Base-by-base conservation (phyloP, 2,329 filamentous ascomycete species). In the Apiospora arundinis region DNA sequence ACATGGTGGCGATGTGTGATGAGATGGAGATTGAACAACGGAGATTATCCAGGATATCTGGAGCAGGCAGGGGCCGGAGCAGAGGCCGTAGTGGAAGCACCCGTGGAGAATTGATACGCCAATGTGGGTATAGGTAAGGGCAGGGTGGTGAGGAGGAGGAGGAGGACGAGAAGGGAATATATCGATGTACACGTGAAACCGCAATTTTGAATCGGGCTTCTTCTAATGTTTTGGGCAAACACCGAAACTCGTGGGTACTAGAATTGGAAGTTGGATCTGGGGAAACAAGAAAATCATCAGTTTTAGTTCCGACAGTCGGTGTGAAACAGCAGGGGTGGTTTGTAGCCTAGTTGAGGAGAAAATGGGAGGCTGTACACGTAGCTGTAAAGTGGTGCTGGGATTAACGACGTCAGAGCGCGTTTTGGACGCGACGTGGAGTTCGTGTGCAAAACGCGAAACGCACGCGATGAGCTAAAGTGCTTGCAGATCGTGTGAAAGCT, bases 1-100 rank as follows among this genome's bases (percentile, higher is more conserved):
- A 86, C 87, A 89, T 89, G 70, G 73, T 78, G 76, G 68, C 42
- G 49, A 23, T 67, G 40, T 46, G 65, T 18, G 12, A 42, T 2
- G 12, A 7, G 32, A 40, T 23, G 18, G 56, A 63, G 56, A 63
- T n/a, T n/a, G 21, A 63, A n/a, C 8, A 21, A 63, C 32, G 28
- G 56, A 63, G 32, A 37, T n/a, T 56, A 60, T 60, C 14, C 11
- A 16, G 14, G 25, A 18, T 40, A 40, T 63, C 56, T 63, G 56
- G 56, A 63, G 56, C 56, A 63, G 18, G 40, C 32, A 32, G 56
- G 56, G 56, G 56, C 45, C 45, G 45, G 21, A n/a, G 45, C 45
- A n/a, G 45, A 48, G 42, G 42, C 52, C 52, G 52, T 32, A 63
- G 28, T 32, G 56, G 9, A 63, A 40, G 56, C 7, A 32, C 18